These are phyloP conservation scores for Pythium sukuiense DNA, from an alignment of 352 stramenopile species.

Conservation along the genomic window DNA sequence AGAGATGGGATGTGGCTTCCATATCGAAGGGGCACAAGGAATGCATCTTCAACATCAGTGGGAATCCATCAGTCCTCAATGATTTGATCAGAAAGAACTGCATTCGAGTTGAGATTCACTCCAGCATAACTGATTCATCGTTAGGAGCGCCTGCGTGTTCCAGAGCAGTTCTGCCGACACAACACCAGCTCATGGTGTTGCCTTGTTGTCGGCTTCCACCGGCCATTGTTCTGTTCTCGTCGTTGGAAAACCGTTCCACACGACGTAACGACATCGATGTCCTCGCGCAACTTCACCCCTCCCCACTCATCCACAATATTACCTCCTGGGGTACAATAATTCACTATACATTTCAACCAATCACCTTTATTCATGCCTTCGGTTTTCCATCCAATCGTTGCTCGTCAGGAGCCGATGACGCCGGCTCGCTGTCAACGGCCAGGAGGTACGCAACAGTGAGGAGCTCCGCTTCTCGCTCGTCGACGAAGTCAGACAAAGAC, in stretches of 20 bases:
- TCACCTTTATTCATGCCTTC: background rate
- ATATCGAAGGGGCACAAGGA: background rate
- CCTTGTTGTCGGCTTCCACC: background rate
- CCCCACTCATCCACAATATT: background rate
- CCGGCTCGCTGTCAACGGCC: constrained; percentile 20
- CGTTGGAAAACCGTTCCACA: background rate
- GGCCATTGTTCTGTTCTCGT: background rate
- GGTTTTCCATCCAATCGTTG: constrained; percentile 2
- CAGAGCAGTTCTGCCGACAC: too few species aligned
- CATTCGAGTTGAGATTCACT: background rate
- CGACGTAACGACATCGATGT: background rate
- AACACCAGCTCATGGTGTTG: too few species aligned
- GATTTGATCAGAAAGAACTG: background rate
- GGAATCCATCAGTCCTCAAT: background rate
- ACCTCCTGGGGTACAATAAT: background rate
- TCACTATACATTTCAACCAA: background rate
- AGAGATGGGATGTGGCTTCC: background rate
- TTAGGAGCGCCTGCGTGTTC: too few species aligned
- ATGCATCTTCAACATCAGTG: constrained; percentile 8
- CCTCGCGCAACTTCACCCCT: constrained; percentile 9
- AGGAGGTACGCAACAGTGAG: constrained; percentile 2
- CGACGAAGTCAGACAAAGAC: background rate
- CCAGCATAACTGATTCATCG: too few species aligned
- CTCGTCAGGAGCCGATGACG: background rate
- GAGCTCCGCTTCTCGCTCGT: background rate